Evolutionary conservation across 2,329 filamentous ascomycete species (phyloP).

Genomic region (Cordyceps fumosorosea): DNA sequence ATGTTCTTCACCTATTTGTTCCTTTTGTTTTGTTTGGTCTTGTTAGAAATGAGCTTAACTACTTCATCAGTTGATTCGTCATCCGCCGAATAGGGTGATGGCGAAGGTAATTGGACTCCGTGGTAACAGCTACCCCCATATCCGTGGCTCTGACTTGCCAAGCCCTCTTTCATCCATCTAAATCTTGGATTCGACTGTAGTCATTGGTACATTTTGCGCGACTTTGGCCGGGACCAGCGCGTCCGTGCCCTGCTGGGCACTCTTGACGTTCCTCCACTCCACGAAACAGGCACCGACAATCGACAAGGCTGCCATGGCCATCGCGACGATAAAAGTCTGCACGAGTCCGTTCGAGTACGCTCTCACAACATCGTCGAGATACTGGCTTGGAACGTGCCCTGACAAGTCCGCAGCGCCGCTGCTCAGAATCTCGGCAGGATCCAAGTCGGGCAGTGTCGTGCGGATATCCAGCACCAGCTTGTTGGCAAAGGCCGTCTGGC

Average conservation of each 20-base stretch:
- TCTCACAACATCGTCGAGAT: background rate
- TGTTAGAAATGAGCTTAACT: too few relatives aligned
- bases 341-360: background rate
- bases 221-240: background rate
- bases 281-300: constrained; percentile 4
- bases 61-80: too few relatives aligned
- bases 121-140: too few relatives aligned
- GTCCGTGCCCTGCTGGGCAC: background rate
- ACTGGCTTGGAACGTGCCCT: background rate
- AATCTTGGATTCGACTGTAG: too few relatives aligned
- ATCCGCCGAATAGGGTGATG: too few relatives aligned
- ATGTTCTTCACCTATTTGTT: too few relatives aligned
- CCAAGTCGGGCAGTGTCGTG: background rate
- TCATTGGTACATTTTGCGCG: background rate
- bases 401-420: background rate
- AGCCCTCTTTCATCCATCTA: too few relatives aligned
- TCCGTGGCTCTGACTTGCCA: too few relatives aligned
- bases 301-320: background rate
- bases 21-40: too few relatives aligned
- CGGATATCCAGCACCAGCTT: background rate
- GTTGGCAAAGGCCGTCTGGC: constrained; percentile 1
- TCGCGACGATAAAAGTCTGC: constrained; percentile 1
- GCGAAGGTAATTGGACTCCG: too few relatives aligned
- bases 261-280: constrained; percentile 18
- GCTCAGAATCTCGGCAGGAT: background rate